These are phyloP conservation scores for Myriosclerotinia scirpicola DNA, from an alignment of 2,329 filamentous ascomycete genomes.

Conservation along the genomic window DNA sequence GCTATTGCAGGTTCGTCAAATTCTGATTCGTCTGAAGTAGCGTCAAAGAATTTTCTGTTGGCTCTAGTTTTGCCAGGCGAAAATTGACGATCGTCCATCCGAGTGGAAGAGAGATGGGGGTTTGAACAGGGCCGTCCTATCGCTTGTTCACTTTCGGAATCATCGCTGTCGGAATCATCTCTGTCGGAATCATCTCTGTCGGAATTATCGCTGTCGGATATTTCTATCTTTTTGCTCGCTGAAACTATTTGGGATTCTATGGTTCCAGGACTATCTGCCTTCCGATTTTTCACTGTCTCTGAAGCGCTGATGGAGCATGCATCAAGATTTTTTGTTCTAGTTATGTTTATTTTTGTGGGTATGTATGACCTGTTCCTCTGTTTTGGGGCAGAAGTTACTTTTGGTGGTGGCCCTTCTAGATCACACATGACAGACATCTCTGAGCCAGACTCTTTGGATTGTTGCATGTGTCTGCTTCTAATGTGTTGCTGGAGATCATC, in stretches of 20 bases:
- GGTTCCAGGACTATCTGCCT: neutral
- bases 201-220: neutral
- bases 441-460: neutral
- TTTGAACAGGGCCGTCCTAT: neutral
- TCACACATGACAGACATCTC: neutral
- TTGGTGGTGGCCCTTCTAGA: no score
- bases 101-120: no score
- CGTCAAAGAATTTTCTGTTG: neutral
- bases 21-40: neutral
- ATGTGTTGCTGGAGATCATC: neutral
- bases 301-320: neutral
- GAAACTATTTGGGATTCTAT: neutral
- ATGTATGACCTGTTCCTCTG: neutral
- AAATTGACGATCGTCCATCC: neutral
- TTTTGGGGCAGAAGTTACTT: neutral
- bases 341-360: neutral
- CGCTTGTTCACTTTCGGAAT: neutral
- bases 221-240: neutral
- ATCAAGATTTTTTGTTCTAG: neutral
- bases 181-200: neutral
- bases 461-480: neutral
- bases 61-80: neutral
- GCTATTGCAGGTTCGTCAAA: neutral
- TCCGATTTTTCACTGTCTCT: no score
- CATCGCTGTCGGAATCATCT: neutral